Evolutionary conservation across 2,329 filamentous ascomycete genomes (phyloP).

Genomic region (Colletotrichum falcatum): DNA sequence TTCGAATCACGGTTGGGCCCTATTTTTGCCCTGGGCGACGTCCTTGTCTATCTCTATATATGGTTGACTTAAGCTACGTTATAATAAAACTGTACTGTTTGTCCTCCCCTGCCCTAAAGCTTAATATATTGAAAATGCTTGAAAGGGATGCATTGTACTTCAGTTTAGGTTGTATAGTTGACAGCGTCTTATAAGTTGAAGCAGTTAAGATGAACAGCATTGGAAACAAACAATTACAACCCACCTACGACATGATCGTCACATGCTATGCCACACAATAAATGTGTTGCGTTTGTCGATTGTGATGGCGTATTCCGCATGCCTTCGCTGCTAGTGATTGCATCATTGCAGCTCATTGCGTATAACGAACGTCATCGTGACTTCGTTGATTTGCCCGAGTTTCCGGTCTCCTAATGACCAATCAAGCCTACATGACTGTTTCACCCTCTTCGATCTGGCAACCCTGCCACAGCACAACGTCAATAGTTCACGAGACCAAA

Average conservation of each 20-base stretch:
- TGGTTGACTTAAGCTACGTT: neutral
- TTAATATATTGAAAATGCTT: too few species aligned
- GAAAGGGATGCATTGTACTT: neutral
- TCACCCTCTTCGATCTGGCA: neutral
- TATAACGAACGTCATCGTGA: neutral
- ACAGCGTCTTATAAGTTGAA: neutral
- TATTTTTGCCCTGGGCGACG: neutral
- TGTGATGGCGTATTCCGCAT: neutral
- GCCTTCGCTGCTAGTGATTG: neutral
- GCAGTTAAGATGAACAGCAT: neutral
- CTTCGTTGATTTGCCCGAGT: neutral
- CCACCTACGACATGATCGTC: neutral
- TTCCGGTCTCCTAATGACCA: neutral
- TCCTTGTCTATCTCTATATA: neutral
- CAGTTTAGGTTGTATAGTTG: neutral
- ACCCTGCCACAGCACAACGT: neutral
- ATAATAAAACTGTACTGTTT: neutral
- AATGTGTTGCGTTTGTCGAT: neutral
- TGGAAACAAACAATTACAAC: neutral
- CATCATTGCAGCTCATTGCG: neutral
- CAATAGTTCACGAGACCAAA: neutral
- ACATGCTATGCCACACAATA: neutral
- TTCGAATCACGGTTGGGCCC: conserved; percentile 40
- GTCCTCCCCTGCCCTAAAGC: too few species aligned
- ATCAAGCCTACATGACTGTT: neutral